Conservation (phyloP, 306 rosid species). For the Gastrolobium villosum region DNA sequence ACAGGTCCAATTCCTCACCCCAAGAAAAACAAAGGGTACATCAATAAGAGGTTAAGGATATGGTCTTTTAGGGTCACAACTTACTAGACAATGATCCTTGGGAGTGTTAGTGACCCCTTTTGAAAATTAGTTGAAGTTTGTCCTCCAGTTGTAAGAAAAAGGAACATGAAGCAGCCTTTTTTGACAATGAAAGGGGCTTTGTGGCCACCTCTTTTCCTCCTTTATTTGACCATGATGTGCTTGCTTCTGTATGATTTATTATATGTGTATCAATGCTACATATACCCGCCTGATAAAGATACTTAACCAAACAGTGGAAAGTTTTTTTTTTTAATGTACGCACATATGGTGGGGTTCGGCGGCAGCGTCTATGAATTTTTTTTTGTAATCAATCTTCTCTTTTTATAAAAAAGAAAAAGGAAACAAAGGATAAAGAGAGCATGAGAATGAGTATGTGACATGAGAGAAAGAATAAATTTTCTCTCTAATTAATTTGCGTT, state of each 20-base stretch:
- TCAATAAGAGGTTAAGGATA: background rate
- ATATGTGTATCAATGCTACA: background rate
- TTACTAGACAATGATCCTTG: conserved; percentile 38
- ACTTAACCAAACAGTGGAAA: background rate
- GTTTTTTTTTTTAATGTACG: no score
- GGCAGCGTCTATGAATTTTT: no score
- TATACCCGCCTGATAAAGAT: background rate
- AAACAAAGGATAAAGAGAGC: no score
- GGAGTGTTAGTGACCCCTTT: conserved; percentile 41
- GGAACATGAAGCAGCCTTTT: conserved; percentile 44
- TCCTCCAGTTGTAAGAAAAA: conserved; percentile 34
- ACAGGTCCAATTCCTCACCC: background rate
- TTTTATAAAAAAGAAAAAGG: no score
- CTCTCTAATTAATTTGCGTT: no score
- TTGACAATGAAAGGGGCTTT: conserved; percentile 39
- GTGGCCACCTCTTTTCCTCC: conserved; percentile 27
- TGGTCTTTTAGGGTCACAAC: conserved; percentile 14
- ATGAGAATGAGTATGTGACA: no score
- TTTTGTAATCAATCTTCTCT: no score
- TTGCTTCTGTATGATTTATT: background rate
- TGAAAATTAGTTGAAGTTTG: conserved; percentile 39
- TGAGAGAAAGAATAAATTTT: no score
- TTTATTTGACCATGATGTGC: background rate
- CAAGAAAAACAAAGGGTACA: conserved; percentile 13
- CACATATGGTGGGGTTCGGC: no score